These are phyloP conservation scores for Porphyra umbilicalis DNA, from an alignment of 31 red algal species.

Conservation along the genomic window DNA sequence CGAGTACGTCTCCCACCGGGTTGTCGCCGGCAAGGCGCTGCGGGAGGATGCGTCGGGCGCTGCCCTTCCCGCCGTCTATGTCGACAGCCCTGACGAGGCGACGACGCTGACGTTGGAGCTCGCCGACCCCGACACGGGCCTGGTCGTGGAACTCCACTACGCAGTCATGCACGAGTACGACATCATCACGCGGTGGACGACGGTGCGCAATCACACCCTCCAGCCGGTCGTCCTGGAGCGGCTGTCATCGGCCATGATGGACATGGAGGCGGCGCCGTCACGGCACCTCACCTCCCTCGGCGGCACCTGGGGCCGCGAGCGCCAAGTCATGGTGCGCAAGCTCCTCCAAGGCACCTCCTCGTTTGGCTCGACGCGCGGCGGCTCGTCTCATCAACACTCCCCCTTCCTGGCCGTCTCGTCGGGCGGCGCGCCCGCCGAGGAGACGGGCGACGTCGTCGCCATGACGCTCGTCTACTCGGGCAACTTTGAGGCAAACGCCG, in stretches of 20 bases:
- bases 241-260: constrained; percentile 15
- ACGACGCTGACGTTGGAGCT: constrained; percentile 34
- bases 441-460: constrained; percentile 7
- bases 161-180: constrained; percentile 35
- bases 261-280: constrained; percentile 24
- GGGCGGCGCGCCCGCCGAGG: constrained; percentile 13
- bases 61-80: constrained; percentile 19
- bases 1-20: constrained; percentile 18
- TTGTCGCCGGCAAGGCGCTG: constrained; percentile 11
- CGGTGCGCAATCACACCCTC: constrained; percentile 13
- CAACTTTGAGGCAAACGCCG: constrained; percentile 22
- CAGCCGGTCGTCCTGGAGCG: constrained; percentile 9
- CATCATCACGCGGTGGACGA: constrained; percentile 7
- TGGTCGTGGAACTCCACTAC: constrained; percentile 33
- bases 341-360: constrained; percentile 7
- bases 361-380: constrained; percentile 23
- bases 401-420: constrained; percentile 15
- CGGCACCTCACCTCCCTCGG: constrained; percentile 17
- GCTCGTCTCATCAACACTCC: constrained; percentile 36
- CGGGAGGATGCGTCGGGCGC: neutral
- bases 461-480: constrained; percentile 24
- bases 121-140: constrained; percentile 19
- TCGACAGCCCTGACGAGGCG: neutral
- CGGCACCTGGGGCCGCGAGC: constrained; percentile 35
- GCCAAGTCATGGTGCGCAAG: constrained; percentile 8